Conservation (phyloP, 257 asterid species). For the Solanum pennellii region DNA sequence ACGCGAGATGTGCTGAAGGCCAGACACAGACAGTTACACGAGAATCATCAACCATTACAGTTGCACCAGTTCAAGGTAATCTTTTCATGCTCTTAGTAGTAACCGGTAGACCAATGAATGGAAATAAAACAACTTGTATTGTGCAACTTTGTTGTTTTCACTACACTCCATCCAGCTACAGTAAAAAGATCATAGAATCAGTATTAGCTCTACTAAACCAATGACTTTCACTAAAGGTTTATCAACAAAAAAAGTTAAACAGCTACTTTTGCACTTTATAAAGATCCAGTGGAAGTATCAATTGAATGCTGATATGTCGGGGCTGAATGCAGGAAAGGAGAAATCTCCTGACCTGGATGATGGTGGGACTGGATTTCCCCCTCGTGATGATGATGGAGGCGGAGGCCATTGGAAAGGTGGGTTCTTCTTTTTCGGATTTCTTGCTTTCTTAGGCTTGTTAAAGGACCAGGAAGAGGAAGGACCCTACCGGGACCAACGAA, state of each 20-base stretch:
- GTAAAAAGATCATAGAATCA: background rate
- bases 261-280: background rate
- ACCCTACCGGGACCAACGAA: slow-evolving; percentile 30
- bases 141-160: background rate
- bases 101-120: background rate
- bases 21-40: slow-evolving; percentile 87
- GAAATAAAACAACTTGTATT: background rate
- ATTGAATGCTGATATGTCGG: background rate
- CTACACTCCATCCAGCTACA: background rate
- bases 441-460: slow-evolving; percentile 54
- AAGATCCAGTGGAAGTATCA: background rate
- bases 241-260: background rate
- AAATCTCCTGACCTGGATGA: slow-evolving; percentile 86
- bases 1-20: slow-evolving; percentile 64
- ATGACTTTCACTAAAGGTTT: background rate
- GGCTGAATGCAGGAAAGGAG: slow-evolving; percentile 47
- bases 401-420: slow-evolving; percentile 85
- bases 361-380: slow-evolving; percentile 84
- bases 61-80: slow-evolving; percentile 82
- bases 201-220: background rate
- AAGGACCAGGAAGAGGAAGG: slow-evolving; percentile 64
- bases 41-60: slow-evolving; percentile 75
- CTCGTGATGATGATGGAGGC: slow-evolving; percentile 74
- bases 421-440: slow-evolving; percentile 67
- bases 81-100: background rate